Evolutionary conservation across 148 eudicot genomes (phyloP), one percentile per base, ranked within the genome.

Genomic region (Camellia sinensis): DNA sequence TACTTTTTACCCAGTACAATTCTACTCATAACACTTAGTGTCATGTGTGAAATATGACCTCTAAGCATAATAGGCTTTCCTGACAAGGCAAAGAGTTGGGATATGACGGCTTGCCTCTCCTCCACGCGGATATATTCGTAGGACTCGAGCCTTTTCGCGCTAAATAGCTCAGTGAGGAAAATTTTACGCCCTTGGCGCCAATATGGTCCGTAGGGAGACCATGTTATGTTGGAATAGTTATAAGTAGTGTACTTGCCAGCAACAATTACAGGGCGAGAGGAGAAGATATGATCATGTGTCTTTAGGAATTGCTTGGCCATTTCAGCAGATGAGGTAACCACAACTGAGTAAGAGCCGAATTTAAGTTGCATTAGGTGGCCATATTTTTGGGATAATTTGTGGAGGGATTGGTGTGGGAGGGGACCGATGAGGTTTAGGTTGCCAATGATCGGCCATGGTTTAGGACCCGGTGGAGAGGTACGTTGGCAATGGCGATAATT

Each of bases 171-270:
- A 5, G 57, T 54, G 3, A 60, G 66, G 63, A 41, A 82, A n/a
- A 85, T 71, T 57, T 85, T 85, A 3, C 83, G 82, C 14, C 78
- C 85, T 62, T 82, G 85, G 70, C 74, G 76, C 85, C 85, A 85
- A 12, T 79, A 65, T 6, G 87, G 80, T 4, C 87, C 87, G 45
- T 79, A 82, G 6, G 87, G 87, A 14, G 87, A 80, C 84, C 84
- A 82, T 5, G 82, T 54, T 44, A 85, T 54, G 43, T 85, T 53
- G 4, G 6, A 18, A 74, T 81, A 75, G 70, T 82, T 79, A 52
- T 82, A 85, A 21, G 73, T 74, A 6, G 84, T 85, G 80, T 82
- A 48, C 76, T 82, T 85, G 18, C 83, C 85, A 12, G 85, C 78
- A 2, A 83, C 83, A 48, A 73, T 75, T 5, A 71, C 9, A 8